Base-by-base conservation (phyloP, 139 green algal genomes). In the Chlamydomonas eustigma region DNA sequence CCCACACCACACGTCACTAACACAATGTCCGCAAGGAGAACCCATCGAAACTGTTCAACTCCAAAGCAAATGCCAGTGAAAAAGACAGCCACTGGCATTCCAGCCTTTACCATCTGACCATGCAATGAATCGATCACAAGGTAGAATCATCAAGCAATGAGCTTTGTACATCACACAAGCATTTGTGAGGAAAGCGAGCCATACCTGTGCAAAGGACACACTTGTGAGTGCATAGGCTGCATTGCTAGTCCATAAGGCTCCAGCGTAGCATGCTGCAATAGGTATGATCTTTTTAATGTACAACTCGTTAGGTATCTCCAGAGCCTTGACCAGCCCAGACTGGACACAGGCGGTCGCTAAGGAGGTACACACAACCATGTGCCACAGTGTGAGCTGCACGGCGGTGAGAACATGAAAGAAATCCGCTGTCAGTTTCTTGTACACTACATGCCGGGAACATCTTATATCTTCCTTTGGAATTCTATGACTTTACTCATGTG, bases 21-120 rank as follows among this genome's bases (percentile, higher is more conserved):
- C 1, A 85, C 2, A 83, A 97, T 91, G 75, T 93, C 94, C 32
- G 37, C 3, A 1, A 70, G 4, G 24, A 78, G 85, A 1, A 34
- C 58, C 28, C 28, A 70, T 4, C 51, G 70, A 64, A 84, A 92
- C 12, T 50, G 74, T 63, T 96, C 91, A 2, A 88, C 91, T 31
- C 83, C 79, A 28, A 94, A 80, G 0, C 79, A 5, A 0, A 86
- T 72, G 66, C 83, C 84, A 31, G 78, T 70, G 24, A 75, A 70
- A 52, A 86, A 93, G 44, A 90, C 85, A 30, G 81, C 64, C 51
- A 83, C 86, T 4, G 88, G 88, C 86, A 89, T 91, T 12, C 88
- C 73, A 50, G 84, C 83, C 84, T 97, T 97, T 71, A 93, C 73
- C 92, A 97, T 97, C 81, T 97, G 92, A 32, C 6, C 44, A 58